A percentile compares a stretch with the other conserved stretches of the same genome.
These are phyloP conservation scores for Jamesozyma jinghongensis DNA, from an alignment of 805 yeast species.

Conservation along the genomic window DNA sequence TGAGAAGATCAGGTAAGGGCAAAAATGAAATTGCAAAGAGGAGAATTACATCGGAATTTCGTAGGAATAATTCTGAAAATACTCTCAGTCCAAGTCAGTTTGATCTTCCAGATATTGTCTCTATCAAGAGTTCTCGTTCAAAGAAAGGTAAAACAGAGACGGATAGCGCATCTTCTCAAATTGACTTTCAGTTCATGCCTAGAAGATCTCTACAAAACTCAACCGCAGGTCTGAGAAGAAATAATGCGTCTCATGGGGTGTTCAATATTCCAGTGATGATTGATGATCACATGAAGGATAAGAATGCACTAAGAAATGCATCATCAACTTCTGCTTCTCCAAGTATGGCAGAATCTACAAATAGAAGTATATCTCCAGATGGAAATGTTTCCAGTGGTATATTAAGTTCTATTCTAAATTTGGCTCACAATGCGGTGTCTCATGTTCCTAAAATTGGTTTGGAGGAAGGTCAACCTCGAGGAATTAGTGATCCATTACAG, in stretches of 20 bases:
- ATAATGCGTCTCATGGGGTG: slow-evolving; percentile 9
- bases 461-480: slow-evolving; percentile 1
- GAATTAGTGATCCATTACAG: background rate
- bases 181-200: slow-evolving; percentile 8
- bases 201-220: slow-evolving; percentile 20
- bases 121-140: slow-evolving; percentile 14
- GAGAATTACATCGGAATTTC: slow-evolving; percentile 8
- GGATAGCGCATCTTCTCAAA: too few relatives aligned
- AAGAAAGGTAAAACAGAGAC: slow-evolving; percentile 1
- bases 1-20: slow-evolving; percentile 10
- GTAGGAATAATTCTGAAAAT: background rate
- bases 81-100: slow-evolving; percentile 4
- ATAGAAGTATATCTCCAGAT: background rate
- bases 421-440: slow-evolving; percentile 41
- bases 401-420: slow-evolving; percentile 36
- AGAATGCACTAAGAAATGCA: background rate
- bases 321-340: background rate
- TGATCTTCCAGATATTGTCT: slow-evolving; percentile 22
- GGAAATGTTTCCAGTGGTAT: slow-evolving; percentile 27
- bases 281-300: slow-evolving; percentile 6
- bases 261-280: slow-evolving; percentile 19
- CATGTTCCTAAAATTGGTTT: slow-evolving; percentile 16
- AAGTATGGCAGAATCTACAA: background rate
- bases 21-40: slow-evolving; percentile 18
- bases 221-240: slow-evolving; percentile 11